Base-by-base conservation (phyloP, 805 yeast genomes). In the Saccharomycopsis oosterbeekiorum region DNA sequence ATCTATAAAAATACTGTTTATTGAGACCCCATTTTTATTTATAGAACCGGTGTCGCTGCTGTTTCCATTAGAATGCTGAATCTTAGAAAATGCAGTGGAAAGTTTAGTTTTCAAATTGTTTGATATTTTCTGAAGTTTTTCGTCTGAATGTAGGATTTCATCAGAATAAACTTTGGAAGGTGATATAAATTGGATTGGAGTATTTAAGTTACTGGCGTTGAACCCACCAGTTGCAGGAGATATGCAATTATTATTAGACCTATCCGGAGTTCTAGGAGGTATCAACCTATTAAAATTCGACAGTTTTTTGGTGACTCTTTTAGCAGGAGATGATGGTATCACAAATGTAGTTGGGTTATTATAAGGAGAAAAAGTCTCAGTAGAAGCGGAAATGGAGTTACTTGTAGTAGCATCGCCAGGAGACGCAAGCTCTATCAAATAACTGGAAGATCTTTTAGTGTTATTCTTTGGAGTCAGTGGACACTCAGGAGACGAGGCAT, bases 1-100 rank as follows among this genome's bases (percentile, higher is more conserved):
- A 21, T 51, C 56, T n/a, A 26, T 41, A 43, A 53, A 29, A 19
- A 36, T 56, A 42, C 36, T 37, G 34, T 47, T 36, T 29, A 24
- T 39, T 42, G 42, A 15, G 15, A 34, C 17, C 24, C 24, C 26
- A 40, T 15, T 56, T 26, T 37, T 39, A 12, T 29, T 54, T 37
- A 21, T 55, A 55, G 14, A 37, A 12, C 8, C 43, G 34, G 19
- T 14, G 12, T 24, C 14, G 17, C 15, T 47, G 43, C 9, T 43
- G 55, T 19, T 51, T 11, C 43, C 68, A 66, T 37, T 69, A 69
- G 43, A 47, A 21, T 70, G 60, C 50, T 70, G 71, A 12, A 70
- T 70, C 58, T 69, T 70, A 19, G 64, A 39, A 64, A 69, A 66
- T 14, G 73, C 72, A 63, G 65, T 63, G 19, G 70, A 62, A 24